phyloP scores from a whole-genome alignment of 371 early-diverging fungal species.

The Syncephalastrum monosporum region DNA sequence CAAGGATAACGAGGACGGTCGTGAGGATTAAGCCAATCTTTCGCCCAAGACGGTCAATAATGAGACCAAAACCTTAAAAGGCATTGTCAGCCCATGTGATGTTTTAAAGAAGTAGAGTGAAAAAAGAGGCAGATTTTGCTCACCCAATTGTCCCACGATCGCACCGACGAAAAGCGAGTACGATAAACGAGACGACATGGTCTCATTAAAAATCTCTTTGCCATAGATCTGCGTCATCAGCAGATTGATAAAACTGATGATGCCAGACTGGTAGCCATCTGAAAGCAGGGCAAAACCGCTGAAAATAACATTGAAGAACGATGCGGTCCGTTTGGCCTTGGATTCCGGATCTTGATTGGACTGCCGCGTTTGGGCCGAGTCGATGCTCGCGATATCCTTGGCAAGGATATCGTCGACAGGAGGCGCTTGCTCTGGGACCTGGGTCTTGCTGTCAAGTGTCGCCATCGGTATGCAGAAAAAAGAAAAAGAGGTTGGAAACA shows the following conservation, averaged over 20 bases:
- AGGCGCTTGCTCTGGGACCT: no score
- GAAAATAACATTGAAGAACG: constrained; percentile 41
- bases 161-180: constrained; percentile 49
- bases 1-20: constrained; percentile 40
- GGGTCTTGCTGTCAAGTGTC: no score
- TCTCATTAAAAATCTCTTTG: constrained; percentile 23
- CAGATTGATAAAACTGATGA: constrained; percentile 39
- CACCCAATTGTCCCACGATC: constrained; percentile 47
- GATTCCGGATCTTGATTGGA: constrained; percentile 1
- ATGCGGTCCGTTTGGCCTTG: constrained; percentile 22
- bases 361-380: no score
- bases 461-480: no score
- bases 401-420: no score
- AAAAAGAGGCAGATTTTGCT: constrained; percentile 2
- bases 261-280: constrained; percentile 48
- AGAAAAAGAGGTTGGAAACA: no score
- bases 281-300: constrained; percentile 40
- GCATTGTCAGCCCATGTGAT: constrained; percentile 1
- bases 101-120: constrained; percentile 2
- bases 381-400: no score
- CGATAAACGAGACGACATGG: constrained; percentile 37
- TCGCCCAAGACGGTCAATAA: constrained; percentile 44
- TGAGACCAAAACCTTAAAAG: constrained; percentile 27
- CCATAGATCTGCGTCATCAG: constrained; percentile 38
- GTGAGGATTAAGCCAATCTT: constrained; percentile 39